Base-by-base conservation (phyloP, 495 filamentous ascomycete species). In the Chaetomium cochliodes region DNA sequence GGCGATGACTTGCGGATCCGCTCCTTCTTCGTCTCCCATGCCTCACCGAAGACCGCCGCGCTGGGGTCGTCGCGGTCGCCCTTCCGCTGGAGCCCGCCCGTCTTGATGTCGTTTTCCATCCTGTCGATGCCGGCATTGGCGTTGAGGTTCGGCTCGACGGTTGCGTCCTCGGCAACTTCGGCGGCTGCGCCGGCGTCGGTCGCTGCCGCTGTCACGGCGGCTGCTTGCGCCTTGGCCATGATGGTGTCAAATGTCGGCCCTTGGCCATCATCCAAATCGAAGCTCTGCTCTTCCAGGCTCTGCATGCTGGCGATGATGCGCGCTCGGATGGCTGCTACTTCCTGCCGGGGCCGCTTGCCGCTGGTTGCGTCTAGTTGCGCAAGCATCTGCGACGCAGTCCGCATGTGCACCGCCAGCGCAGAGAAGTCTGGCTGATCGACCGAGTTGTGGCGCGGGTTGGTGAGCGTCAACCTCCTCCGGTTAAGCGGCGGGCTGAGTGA, bases 281-380 rank as follows among this genome's bases (percentile, higher is more conserved):
- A 92, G 71, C 83, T 90, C 70, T 92, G 87, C 72, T 92, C 89
- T 70, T 92, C 89, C n/a, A 92, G 81, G 69, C 78, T 88, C 67
- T 92, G 89, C 89, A 92, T 92, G 74, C 88, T 91, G 3, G 89
- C 89, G 66, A 92, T 92, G 67, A 92, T 92, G 75, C 87, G 87
- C 15, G 87, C 84, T 65, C 88, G 79, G 73, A 92, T 92, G 26
- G 87, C 88, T 11, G 86, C 89, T 11, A 92, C 88, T 72, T 92
- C 89, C 46, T 84, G 80, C 66, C 81, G 85, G 18, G 89, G 89
- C 37, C 89, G 76, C 69, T 91, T 92, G 4, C 86, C 85, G 66
- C 86, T 84, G 26, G 87, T 90, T 1, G 87, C 82, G 59, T 91
- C 88, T 46, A 92, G 81, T 70, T 92, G 89, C 16, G 88, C 87